Base-by-base conservation (phyloP, 768 basidiomycete species). In the Cystofilobasidium macerans region DNA sequence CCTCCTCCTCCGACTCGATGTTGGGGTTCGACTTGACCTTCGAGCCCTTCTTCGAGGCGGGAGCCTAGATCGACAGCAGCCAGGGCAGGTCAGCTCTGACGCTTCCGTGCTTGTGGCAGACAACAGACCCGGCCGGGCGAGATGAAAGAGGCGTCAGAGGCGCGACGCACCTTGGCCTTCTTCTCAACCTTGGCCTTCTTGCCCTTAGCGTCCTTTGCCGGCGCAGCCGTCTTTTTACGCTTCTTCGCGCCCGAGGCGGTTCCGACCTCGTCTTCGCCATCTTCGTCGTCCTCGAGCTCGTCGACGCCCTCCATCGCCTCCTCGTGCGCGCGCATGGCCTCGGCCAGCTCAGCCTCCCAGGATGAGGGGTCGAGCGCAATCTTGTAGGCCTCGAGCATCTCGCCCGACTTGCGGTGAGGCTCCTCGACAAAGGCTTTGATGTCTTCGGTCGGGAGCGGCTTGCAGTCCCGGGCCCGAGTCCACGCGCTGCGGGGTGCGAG, bases 341-440 rank as follows among this genome's bases (percentile, higher is more conserved):
- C 77, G 69, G 82, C 81, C 14, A 69, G 69, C 36, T 72, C 69
- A 22, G 69, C 74, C 64, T 78, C 76, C 85, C 86, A 87, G 35
- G 82, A 82, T 61, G 80, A 80, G 1, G 89, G 89, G 74, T 91
- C 83, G 42, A 81, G 78, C 40, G 85, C 85, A 72, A 88, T 84
- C 69, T 82, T 81, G 73, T 78, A 74, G 18, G 86, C 91, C 61
- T 81, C 75, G 26, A 86, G 76, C 45, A 97, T 82, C 38, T 91
- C 88, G 45, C 82, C 84, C 45, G 82, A 84, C 74, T 82, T 85
- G 79, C 89, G 90, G 18, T 61, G 12, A 22, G 86, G 85, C 73
- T 86, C 86, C 69, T 78, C 80, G 77, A 97, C 82, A 78, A 84
- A 95, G 3, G 85, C 81, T 69, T 87, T 82, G 77, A 98, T 94